Conservation (phyloP, 2,329 filamentous ascomycete species). For the Sporothrix mexicana region DNA sequence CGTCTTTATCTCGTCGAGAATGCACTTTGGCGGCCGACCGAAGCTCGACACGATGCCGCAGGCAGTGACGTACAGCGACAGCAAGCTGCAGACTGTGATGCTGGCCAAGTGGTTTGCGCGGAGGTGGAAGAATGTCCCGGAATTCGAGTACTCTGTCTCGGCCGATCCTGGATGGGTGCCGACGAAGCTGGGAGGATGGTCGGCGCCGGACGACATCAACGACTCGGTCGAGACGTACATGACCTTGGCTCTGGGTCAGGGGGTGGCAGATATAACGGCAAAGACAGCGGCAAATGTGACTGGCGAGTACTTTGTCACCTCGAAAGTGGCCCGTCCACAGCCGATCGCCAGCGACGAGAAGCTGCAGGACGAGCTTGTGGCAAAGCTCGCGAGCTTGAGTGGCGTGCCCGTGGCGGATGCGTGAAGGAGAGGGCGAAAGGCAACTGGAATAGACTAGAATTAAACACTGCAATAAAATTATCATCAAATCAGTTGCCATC, state of each 20-base stretch:
- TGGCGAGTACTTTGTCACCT: constrained; percentile 50
- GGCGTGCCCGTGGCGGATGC: constrained; percentile 35
- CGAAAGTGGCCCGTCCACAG: constrained; percentile 41
- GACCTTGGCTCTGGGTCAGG: constrained; percentile 53
- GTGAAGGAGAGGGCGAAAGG: background rate
- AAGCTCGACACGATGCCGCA: constrained; percentile 48
- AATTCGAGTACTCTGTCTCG: constrained; percentile 43
- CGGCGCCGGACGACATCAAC: constrained; percentile 55
- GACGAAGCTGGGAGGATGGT: constrained; percentile 59
- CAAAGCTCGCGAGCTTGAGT: constrained; percentile 44
- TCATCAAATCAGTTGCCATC: too few relatives aligned
- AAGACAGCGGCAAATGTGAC: constrained; percentile 39
- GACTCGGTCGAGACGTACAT: constrained; percentile 55
- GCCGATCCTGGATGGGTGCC: constrained; percentile 61
- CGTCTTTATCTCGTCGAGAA: constrained; percentile 57
- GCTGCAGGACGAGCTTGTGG: constrained; percentile 53
- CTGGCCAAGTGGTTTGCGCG: constrained; percentile 61
- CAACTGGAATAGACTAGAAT: background rate
- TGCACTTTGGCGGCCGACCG: constrained; percentile 57
- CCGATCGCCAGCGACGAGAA: constrained; percentile 47
- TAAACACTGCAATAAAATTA: too few relatives aligned
- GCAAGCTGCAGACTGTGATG: constrained; percentile 62
- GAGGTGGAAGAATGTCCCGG: constrained; percentile 44
- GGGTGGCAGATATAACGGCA: constrained; percentile 37
- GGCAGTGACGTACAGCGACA: constrained; percentile 53